Base-by-base conservation (phyloP, 129 eudicot genomes). In the Artemisia tridentata region DNA sequence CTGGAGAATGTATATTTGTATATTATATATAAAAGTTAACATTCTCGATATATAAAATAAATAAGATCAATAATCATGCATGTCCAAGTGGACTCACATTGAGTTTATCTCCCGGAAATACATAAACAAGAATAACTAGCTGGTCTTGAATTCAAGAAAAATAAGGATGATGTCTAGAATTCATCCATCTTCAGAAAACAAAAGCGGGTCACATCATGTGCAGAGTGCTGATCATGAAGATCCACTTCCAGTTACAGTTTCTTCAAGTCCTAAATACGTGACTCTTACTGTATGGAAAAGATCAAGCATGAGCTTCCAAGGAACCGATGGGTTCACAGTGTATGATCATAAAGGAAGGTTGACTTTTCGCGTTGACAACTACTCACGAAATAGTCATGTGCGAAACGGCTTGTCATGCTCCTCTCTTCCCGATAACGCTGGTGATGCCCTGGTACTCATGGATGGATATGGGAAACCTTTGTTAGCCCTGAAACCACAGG, bases 281-380 rank as follows among this genome's bases (percentile, higher is more conserved):
- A 54, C 62, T 11, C 70, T 83, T 49, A 83, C 86, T 0, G 83
- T 83, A 66, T 79, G 83, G 86, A 83, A 83, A 64, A 79, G 83
- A 79, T 83, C 86, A 17, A 83, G 81, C 81, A 83, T 83, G 83
- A 83, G 81, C 56, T 83, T 83, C 75, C 86, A 78, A 53, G 81
- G 86, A 1, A 83, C 86, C 0, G 86, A 83, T 14, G 86, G 86
- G 17, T 83, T 83, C 71, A 79, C 81, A 9, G 86, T 79, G 2
- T 78, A 78, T 65, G 83, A 83, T 71, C 47, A 45, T 13, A 57
- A 52, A 4, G 86, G 83, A 18, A 59, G 45, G 11, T 55, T 83
- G 12, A 81, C 78, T 75, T 83, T 83, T 47, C 80, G 86, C 9
- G 86, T 83, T 52, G 83, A 83, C 75, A 83, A 83, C 75, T 83